These are phyloP conservation scores for Penicillium expansum DNA, from an alignment of 2,329 filamentous ascomycete species.

Conservation along the genomic window DNA sequence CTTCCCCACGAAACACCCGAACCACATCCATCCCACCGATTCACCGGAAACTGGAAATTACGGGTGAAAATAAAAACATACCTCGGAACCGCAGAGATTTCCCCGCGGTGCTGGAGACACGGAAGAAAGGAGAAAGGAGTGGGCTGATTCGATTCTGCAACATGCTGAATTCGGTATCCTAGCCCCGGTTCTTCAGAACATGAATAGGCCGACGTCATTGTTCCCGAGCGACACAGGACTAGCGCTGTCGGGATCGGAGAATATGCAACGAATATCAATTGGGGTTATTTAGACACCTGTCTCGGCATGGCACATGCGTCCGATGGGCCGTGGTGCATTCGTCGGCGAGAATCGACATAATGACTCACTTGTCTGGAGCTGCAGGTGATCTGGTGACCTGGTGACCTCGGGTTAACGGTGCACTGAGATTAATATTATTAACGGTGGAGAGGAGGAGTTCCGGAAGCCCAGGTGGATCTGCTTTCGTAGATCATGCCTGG, in stretches of 20 bases:
- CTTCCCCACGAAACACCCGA: background rate
- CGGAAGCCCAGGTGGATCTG: background rate
- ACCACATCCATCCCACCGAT: background rate
- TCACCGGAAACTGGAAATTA: background rate
- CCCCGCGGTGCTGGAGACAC: background rate
- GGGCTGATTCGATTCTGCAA: background rate
- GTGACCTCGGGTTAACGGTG: constrained; percentile 1
- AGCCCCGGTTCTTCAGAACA: background rate
- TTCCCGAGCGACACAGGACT: background rate
- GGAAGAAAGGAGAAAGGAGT: background rate
- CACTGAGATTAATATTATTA: background rate
- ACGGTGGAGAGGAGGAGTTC: no score
- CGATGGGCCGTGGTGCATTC: background rate
- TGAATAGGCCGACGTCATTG: background rate
- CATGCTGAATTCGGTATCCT: background rate
- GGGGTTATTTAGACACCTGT: background rate
- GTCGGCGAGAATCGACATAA: background rate
- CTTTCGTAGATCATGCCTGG: constrained; percentile 5
- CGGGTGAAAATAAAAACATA: background rate
- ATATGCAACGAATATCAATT: background rate
- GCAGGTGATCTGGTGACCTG: background rate
- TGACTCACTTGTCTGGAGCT: background rate
- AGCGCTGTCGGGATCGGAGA: background rate
- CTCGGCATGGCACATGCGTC: background rate
- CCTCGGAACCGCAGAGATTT: background rate